Base-by-base conservation (phyloP, 768 basidiomycete species). In the Leucogyrophana mollusca region DNA sequence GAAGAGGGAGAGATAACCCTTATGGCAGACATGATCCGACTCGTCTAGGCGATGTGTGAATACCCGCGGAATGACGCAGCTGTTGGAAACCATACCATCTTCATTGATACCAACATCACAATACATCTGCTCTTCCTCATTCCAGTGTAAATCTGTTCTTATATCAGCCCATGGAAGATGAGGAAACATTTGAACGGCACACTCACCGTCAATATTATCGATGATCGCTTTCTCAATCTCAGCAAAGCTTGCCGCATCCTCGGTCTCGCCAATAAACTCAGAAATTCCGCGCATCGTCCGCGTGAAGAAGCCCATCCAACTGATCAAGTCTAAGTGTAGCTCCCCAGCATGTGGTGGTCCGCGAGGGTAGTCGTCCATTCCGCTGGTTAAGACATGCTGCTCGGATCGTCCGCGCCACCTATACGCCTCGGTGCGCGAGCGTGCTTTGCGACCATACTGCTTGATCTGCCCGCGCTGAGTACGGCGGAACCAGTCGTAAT, bases 241-340 rank as follows among this genome's bases (percentile, higher is more conserved):
- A 34, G 66, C 70, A 57, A 85, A 98, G 22, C 85, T 85, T n/a
- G 70, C 67, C 43, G 77, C 80, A 58, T 97, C 94, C 24, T 94
- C 91, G n/a, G 64, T 70, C 65, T 95, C 87, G 1, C 87, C 92
- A 13, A 95, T 72, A 61, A 88, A 95, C 48, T 80, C 83, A 0
- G 94, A 87, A 47, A 98, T 88, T 38, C 87, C 88, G 43, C 75
- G 79, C 94, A 98, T 98, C 22, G 94, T 97, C 53, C 87, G 75
- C 25, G 90, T 81, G 67, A 97, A 98, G 73, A 93, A 96, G 3
- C 80, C 94, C 84, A 97, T 91, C 94, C 94, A 98, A 23, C 88
- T 87, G 52, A 94, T 90, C 47, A 97, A 68, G 66, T 98, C 94
- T 48, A 97, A 64, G 64, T 98, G 94, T 38, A 98, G 72, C 69